Percentiles rank a stretch among this genome's conserved stretches.
Conservation (phyloP, 805 yeast species). For the Candida ficus region DNA sequence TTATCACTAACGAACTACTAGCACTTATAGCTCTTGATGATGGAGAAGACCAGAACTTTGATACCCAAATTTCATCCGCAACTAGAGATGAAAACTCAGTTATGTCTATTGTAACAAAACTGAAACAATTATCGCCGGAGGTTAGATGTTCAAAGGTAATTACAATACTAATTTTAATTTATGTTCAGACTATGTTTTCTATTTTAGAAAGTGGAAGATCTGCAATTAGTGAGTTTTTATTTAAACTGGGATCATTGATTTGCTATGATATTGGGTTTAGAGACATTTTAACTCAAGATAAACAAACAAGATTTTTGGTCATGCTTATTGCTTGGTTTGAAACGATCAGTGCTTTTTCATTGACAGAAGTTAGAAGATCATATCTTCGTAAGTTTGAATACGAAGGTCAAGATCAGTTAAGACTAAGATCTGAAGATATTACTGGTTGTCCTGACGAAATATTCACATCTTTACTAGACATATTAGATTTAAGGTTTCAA, state of each 20-base stretch:
- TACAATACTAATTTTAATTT: not conserved
- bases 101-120: not conserved
- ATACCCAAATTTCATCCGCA: too few species aligned
- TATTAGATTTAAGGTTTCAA: not conserved
- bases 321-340: not conserved
- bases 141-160: not conserved
- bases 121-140: not conserved
- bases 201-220: not conserved
- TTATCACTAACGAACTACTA: not conserved
- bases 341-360: not conserved
- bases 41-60: not conserved
- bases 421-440: not conserved
- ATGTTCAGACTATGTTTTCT: not conserved
- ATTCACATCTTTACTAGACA: not conserved
- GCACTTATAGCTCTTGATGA: not conserved
- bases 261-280: not conserved
- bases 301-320: not conserved
- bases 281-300: not conserved
- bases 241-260: not conserved
- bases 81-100: not conserved
- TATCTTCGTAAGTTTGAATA: not conserved
- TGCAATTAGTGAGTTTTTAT: not conserved
- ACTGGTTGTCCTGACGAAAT: not conserved
- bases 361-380: not conserved
- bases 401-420: not conserved